Conservation (phyloP, 192 early-diverging fungal genomes). For the Powellomyces hirtus region DNA sequence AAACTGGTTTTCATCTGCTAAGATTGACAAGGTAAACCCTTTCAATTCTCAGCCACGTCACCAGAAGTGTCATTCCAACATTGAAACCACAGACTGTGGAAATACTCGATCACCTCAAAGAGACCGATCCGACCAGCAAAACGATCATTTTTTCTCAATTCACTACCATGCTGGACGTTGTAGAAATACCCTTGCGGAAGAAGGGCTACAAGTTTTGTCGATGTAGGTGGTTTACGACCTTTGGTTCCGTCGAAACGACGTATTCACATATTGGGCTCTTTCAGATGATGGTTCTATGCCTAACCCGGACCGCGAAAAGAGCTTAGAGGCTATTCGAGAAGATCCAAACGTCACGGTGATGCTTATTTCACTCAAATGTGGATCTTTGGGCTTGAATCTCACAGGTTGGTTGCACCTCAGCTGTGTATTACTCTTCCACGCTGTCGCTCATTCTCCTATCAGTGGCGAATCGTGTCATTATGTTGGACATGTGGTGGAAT, state of each 20-base stretch:
- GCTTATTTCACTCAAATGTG: constrained; percentile 66
- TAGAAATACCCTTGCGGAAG: constrained; percentile 25
- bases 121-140: constrained; percentile 44
- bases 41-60: too few species aligned
- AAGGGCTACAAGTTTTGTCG: constrained; percentile 29
- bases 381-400: constrained; percentile 71
- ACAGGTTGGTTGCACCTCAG: too few species aligned
- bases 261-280: too few species aligned
- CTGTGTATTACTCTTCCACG: neutral
- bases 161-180: constrained; percentile 38
- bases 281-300: constrained; percentile 26
- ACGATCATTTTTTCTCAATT: constrained; percentile 46
- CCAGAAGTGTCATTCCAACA: neutral
- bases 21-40: constrained; percentile 38
- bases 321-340: constrained; percentile 13
- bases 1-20: constrained; percentile 31
- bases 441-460: too few species aligned
- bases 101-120: constrained; percentile 40
- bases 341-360: constrained; percentile 41
- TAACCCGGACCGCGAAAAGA: constrained; percentile 15
- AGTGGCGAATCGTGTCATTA: constrained; percentile 67
- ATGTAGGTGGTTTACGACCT: constrained; percentile 19
- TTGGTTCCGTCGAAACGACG: neutral
- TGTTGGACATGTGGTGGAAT: constrained; percentile 84
- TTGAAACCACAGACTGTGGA: constrained; percentile 40